Evolutionary conservation across 805 yeast genomes (phyloP).

Genomic region (Scheffersomyces amazonensis): DNA sequence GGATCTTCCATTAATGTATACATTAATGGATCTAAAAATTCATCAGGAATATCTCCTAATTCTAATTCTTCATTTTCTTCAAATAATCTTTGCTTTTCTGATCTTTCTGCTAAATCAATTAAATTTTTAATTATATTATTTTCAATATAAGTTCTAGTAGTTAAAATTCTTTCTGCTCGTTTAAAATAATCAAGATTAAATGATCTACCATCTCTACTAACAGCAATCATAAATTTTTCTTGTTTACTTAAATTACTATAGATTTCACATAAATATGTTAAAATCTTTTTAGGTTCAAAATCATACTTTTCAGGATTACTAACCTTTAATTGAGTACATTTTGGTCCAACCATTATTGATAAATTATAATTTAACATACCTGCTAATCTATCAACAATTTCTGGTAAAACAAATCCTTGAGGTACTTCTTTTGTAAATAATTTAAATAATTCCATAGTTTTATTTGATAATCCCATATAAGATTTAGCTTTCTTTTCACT

Average conservation of each 20-base stretch:
- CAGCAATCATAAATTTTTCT: slow-evolving; percentile 68
- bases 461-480: slow-evolving; percentile 77
- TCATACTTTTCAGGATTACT: slow-evolving; percentile 76
- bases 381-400: slow-evolving; percentile 90
- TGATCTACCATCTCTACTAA: slow-evolving; percentile 90
- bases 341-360: slow-evolving; percentile 92
- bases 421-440: slow-evolving; percentile 87
- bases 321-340: slow-evolving; percentile 85
- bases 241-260: slow-evolving; percentile 70
- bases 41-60: slow-evolving; percentile 94
- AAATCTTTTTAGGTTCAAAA: slow-evolving; percentile 74
- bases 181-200: slow-evolving; percentile 64
- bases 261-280: slow-evolving; percentile 69
- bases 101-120: slow-evolving; percentile 57
- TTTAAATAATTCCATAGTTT: slow-evolving; percentile 75
- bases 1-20: slow-evolving; percentile 95
- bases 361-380: slow-evolving; percentile 94
- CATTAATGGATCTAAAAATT: slow-evolving; percentile 95
- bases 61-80: slow-evolving; percentile 85
- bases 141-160: slow-evolving; percentile 48
- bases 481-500: slow-evolving; percentile 80
- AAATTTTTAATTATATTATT: slow-evolving; percentile 51
- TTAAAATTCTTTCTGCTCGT: slow-evolving; percentile 68
- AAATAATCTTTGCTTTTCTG: slow-evolving; percentile 53
- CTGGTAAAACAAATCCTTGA: slow-evolving; percentile 77